Evolutionary conservation across 805 yeast genomes (phyloP).

Genomic region (Monosporozyma unispora): DNA sequence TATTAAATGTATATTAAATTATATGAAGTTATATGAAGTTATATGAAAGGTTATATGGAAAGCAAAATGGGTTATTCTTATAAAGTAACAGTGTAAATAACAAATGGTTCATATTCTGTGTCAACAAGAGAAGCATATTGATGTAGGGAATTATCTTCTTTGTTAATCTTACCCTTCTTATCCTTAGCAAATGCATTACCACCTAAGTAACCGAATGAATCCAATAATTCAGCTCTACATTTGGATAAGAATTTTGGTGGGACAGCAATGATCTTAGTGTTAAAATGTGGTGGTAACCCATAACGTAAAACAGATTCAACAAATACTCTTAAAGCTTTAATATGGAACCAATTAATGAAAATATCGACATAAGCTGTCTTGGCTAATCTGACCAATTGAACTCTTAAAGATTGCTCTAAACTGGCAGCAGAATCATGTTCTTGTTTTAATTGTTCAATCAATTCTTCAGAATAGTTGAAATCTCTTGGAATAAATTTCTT

Average conservation of each 20-base stretch:
- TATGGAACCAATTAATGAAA: constrained; percentile 79
- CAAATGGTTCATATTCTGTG: constrained; percentile 94
- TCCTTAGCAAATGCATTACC: constrained; percentile 77
- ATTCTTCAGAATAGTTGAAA: constrained; percentile 73
- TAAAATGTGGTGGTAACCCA: constrained; percentile 92
- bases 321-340: constrained; percentile 76
- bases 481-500: constrained; percentile 89
- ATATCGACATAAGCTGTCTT: constrained; percentile 87
- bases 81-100: constrained; percentile 47
- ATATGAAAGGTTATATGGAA: background rate
- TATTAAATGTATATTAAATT: background rate
- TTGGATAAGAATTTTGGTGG: constrained; percentile 41
- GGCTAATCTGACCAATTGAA: constrained; percentile 74
- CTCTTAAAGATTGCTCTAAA: constrained; percentile 61
- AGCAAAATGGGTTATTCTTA: background rate
- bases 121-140: constrained; percentile 92
- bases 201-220: constrained; percentile 79
- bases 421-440: constrained; percentile 72
- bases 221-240: constrained; percentile 61
- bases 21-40: background rate
- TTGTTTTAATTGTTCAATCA: constrained; percentile 59
- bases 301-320: constrained; percentile 92
- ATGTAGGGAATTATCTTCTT: constrained; percentile 53
- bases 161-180: constrained; percentile 51
- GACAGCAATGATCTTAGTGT: constrained; percentile 39